Evolutionary conservation across 73 alveolate genomes (phyloP).

Genomic region (Paramecium sonneborni): DNA sequence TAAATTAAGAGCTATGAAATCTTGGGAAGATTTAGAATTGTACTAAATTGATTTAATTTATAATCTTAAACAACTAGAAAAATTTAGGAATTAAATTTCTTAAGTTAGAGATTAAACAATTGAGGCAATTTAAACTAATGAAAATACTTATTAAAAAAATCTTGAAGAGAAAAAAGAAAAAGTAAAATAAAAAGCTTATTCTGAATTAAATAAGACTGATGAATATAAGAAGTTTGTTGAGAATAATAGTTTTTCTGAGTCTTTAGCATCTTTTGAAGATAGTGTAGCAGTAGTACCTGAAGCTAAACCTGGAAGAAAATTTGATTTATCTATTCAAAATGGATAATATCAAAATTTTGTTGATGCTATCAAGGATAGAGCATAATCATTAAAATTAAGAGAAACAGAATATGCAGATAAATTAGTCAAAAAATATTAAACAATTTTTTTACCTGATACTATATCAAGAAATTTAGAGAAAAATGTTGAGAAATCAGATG

Average conservation of each 20-base stretch:
- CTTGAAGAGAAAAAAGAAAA: constrained; percentile 5
- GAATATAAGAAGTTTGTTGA: constrained; percentile 20
- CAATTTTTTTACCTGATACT: not conserved
- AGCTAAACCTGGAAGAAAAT: not conserved
- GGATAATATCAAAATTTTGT: not conserved
- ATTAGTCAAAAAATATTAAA: constrained; percentile 21
- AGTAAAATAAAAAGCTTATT: not conserved
- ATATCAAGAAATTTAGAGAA: not conserved
- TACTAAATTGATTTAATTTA: constrained; percentile 25
- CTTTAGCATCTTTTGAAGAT: not conserved
- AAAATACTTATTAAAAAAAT: not conserved
- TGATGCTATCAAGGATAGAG: not conserved
- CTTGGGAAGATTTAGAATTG: constrained; percentile 39
- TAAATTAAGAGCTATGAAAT: not conserved
- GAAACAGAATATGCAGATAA: constrained; percentile 26
- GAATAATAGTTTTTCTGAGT: not conserved
- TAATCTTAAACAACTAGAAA: constrained; percentile 27
- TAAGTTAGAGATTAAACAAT: constrained; percentile 15
- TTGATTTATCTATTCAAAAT: not conserved
- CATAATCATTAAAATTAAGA: not conserved
- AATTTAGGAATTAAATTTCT: not conserved
- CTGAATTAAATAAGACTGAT: not conserved
- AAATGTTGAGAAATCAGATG: not conserved
- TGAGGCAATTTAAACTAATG: not conserved
- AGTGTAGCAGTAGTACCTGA: not conserved